Conservation (phyloP, 352 stramenopile species). For the Phytopythium vexans region DNA sequence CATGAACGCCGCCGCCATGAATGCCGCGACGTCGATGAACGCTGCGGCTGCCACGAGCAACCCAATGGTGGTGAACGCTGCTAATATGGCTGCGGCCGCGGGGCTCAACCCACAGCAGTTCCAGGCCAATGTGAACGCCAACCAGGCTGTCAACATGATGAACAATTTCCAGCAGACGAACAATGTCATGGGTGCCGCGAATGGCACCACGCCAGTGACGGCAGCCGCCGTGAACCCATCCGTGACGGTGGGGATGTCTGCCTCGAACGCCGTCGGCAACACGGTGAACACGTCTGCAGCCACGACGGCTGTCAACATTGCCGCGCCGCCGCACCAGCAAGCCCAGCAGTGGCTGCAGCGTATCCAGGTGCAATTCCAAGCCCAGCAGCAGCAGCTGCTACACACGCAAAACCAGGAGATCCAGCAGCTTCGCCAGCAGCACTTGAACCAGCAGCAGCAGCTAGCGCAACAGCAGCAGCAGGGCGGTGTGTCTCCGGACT, state of each 20-base stretch:
- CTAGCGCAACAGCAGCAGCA: constrained; percentile 69
- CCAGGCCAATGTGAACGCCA: constrained; percentile 25
- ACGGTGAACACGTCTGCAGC: constrained; percentile 17
- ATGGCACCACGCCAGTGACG: constrained; percentile 14
- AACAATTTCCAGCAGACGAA: constrained; percentile 53
- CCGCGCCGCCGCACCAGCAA: constrained; percentile 55
- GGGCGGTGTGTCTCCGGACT: constrained; percentile 51
- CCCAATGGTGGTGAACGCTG: constrained; percentile 11
- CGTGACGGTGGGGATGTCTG: constrained; percentile 21
- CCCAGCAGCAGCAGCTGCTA: constrained; percentile 67
- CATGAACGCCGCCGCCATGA: constrained; percentile 28
- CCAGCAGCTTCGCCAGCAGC: constrained; percentile 69
- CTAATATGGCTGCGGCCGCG: constrained; percentile 1
- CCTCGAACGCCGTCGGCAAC: constrained; percentile 12
- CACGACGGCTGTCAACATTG: constrained; percentile 20
- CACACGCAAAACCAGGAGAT: constrained; percentile 78
- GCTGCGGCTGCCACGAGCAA: constrained; percentile 11
- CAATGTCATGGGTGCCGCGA: constrained; percentile 15
- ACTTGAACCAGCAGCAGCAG: constrained; percentile 75
- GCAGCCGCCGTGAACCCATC: constrained; percentile 25
- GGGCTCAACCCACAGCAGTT: constrained; percentile 37
- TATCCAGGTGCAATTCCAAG: constrained; percentile 80
- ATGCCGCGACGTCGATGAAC: constrained; percentile 5
- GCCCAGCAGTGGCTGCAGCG: constrained; percentile 80
- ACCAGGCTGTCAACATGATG: constrained; percentile 31